Evolutionary conservation across 768 basidiomycete species (phyloP), one percentile per base, ranked within the genome.

Genomic region (Trametes cinnabarina): DNA sequence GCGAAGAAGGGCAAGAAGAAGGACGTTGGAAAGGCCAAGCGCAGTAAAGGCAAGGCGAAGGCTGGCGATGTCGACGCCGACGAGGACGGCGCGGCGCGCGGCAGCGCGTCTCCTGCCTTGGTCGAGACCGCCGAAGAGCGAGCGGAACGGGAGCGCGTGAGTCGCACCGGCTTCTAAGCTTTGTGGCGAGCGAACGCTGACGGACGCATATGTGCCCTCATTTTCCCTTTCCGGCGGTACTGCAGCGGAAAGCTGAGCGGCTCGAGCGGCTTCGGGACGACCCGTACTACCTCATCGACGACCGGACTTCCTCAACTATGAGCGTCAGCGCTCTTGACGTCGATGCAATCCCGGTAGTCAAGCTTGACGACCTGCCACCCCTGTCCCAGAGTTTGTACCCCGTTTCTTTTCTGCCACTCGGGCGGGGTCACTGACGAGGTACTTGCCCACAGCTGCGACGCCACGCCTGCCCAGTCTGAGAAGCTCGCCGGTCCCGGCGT

Each of bases 321-420:
- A 53, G 60, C 53, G 61, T 68, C 25, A 54, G 56, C 22, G 56
- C 61, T 8, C 80, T 83, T 12, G 92, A 97, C 67, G 63, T 97
- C n/a, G 94, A 97, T 65, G 83, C 87, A 9, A 98, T 98, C 72
- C 95, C 96, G 0, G 84, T 99, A 22, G 92, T 98, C 28, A 82
- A 77, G 59, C 73, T 98, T 44, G 91, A 96, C 40, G 85, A 81
- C 57, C 79, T 90, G 71, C 86, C 85, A n/a, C 73, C 72, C 1
- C 51, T 73, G 17, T 63, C 65, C 43, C 73, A 72, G 73, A 71
- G 74, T 66, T 47, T 57, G 60, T 47, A 14, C 48, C 34, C 20
- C 25, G 17, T 20, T 23, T 22, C n/a, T 15, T 25, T 25, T 41
- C 20, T 23, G 47, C 25, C 15, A 15, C 12, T 39, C 34, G 22